Conservation (phyloP, 192 early-diverging fungal species). For the Rhizophagus clarus region DNA sequence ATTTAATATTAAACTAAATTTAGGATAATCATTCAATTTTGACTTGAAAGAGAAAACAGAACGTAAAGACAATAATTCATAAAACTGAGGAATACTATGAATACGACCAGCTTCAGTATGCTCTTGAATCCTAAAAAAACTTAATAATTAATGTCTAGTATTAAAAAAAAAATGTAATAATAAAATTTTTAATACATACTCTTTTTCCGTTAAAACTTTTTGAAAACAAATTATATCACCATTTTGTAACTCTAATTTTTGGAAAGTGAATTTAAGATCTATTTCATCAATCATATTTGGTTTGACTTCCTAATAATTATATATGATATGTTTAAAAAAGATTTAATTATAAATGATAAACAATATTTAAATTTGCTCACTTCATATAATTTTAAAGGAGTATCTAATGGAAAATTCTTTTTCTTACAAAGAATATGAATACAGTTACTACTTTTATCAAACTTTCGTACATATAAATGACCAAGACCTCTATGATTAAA, state of each 20-base stretch:
- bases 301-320: slow-evolving; percentile 79
- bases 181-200: slow-evolving; percentile 37
- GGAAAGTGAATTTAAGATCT: slow-evolving; percentile 66
- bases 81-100: slow-evolving; percentile 67
- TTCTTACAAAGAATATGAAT: slow-evolving; percentile 56
- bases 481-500: slow-evolving; percentile 52
- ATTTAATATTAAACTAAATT: slow-evolving; percentile 55
- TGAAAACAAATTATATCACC: slow-evolving; percentile 95
- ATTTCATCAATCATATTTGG: slow-evolving; percentile 86
- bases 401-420: slow-evolving; percentile 57
- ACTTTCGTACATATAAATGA: slow-evolving; percentile 51
- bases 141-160: no score
- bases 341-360: not conserved
- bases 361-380: slow-evolving; percentile 27
- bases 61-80: slow-evolving; percentile 72
- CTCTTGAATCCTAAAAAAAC: slow-evolving; percentile 34
- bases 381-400: slow-evolving; percentile 68
- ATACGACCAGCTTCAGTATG: slow-evolving; percentile 43
- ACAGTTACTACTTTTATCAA: slow-evolving; percentile 63
- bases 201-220: slow-evolving; percentile 50
- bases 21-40: slow-evolving; percentile 34
- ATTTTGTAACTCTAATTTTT: slow-evolving; percentile 78
- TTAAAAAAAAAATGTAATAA: no score
- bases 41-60: slow-evolving; percentile 47
- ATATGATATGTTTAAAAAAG: no score